Evolutionary conservation across 2,329 filamentous ascomycete species (phyloP), one percentile per base, ranked within the genome.

Genomic region (Akanthomyces lecanii): DNA sequence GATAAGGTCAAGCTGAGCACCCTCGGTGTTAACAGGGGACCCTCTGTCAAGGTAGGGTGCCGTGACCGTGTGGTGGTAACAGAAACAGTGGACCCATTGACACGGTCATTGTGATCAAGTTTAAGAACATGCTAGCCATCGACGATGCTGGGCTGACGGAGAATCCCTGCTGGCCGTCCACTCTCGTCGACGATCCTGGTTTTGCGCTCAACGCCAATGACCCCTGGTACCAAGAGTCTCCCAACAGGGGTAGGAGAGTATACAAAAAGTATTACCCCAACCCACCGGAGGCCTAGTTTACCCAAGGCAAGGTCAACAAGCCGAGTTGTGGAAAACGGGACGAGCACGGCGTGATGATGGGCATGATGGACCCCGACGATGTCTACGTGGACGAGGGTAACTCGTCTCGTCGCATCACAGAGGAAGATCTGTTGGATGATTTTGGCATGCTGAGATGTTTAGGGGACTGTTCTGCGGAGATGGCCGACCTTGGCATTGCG

Each of bases 151-250:
- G 67, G 21, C 62, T 70, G 50, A 21, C 48, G 21, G 64, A 62
- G 36, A 70, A 69, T 63, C 63, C 63, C n/a, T 69, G 69, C 66
- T 69, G 65, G 64, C 66, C 68, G n/a, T 59, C 10, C 16, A 44
- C 23, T 2, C 65, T 68, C 33, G 64, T 64, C 7, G 57, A 42
- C 6, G 69, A 70, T 52, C 66, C 68, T 0, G 69, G 66, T 11
- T 70, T 69, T 28, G 66, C 64, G 11, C 65, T 70, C 11, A 42
- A 70, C 10, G 63, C 51, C 8, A 65, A 63, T 33, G 68, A 70
- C 42, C 45, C 56, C 2, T 69, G 61, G 38, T 40, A 40, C 38
- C 38, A 40, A 1, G 14, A 40, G 38, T 16, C 38, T 14, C 1
- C 38, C 12, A 40, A 40, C 38, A 16, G 12, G 11, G 14, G 14